Base-by-base conservation (phyloP, 2,329 filamentous ascomycete species). In the Fusarium devonianum region DNA sequence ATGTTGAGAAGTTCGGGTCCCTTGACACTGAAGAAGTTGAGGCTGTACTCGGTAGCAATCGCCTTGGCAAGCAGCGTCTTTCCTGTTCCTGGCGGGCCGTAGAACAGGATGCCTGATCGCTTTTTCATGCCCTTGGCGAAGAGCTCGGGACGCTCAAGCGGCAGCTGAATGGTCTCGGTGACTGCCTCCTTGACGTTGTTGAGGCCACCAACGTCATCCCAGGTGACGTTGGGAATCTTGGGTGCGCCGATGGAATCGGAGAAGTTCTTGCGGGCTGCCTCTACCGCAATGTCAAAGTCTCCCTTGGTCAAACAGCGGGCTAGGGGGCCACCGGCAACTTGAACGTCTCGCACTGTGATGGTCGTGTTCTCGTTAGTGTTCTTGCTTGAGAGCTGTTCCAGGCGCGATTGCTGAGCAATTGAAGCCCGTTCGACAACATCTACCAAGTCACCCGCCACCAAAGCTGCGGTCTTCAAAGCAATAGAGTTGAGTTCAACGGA, bases 121-220 rank as follows among this genome's bases (percentile, higher is more conserved):
- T 97, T 97, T 81, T 97, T 97, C 88, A 97, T 94, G 38, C 93
- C 94, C 76, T 93, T 95, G 22, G 92, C 92, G 66, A 97, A 97
- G 2, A 97, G 81, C 70, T 97, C 94, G 1, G 93, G 93, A 8
- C 92, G 82, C 55, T 96, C 90, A 1, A 97, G 82, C 0, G 93
- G 94, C 25, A 97, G 79, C 69, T 97, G 93, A 43, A 97, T 97
- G 0, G 94, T 97, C 71, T 97, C 94, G 70, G 91, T 90, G 42
- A 97, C 88, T n/a, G 93, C 92, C 61, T 96, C 92, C 76, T 97
- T 97, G 70, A 97, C 92, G 64, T 96, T 92, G 21, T 88, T 86
- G 22, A 97, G 80, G 38, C 94, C 93, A 71, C 93, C 93, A 14
- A 99, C 93, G 69, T 99, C 93, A 61, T 93, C 88, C 93, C 93